A percentile compares a stretch with the other conserved stretches of the same genome.
Evolutionary conservation across 2,329 filamentous ascomycete genomes (phyloP).

Genomic region (Cryphonectria japonica): DNA sequence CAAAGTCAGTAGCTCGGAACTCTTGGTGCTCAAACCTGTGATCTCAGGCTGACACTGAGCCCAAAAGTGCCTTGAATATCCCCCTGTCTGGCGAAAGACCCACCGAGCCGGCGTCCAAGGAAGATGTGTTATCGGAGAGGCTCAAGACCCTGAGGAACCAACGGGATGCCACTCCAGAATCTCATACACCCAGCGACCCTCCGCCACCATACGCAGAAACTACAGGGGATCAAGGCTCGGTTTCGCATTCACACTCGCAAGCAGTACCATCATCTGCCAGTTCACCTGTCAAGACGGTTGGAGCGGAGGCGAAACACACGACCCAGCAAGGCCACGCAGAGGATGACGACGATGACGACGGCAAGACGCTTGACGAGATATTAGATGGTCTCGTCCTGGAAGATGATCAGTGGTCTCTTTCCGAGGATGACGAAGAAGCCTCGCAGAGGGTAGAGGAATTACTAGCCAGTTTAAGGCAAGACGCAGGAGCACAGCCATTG

Average conservation of each 20-base stretch:
- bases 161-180: slow-evolving; percentile 31
- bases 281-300: background rate
- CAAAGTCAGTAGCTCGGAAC: slow-evolving; percentile 44
- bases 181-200: slow-evolving; percentile 7
- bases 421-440: slow-evolving; percentile 33
- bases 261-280: slow-evolving; percentile 8
- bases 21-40: background rate
- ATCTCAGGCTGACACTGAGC: slow-evolving; percentile 21
- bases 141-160: slow-evolving; percentile 55
- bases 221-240: background rate
- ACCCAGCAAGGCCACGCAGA: slow-evolving; percentile 35
- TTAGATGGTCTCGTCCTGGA: slow-evolving; percentile 47
- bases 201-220: slow-evolving; percentile 25
- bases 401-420: slow-evolving; percentile 25
- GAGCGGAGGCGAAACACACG: background rate
- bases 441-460: slow-evolving; percentile 28
- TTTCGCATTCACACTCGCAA: background rate
- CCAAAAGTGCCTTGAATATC: slow-evolving; percentile 33
- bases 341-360: slow-evolving; percentile 49
- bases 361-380: slow-evolving; percentile 53
- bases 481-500: slow-evolving; percentile 30
- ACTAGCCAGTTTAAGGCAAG: slow-evolving; percentile 31
- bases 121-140: slow-evolving; percentile 56
- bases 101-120: slow-evolving; percentile 47
- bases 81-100: slow-evolving; percentile 46